A percentile compares a stretch with the other conserved stretches of the same genome.
Evolutionary conservation across 345 rosid species (phyloP).

Genomic region (Litchi chinensis): DNA sequence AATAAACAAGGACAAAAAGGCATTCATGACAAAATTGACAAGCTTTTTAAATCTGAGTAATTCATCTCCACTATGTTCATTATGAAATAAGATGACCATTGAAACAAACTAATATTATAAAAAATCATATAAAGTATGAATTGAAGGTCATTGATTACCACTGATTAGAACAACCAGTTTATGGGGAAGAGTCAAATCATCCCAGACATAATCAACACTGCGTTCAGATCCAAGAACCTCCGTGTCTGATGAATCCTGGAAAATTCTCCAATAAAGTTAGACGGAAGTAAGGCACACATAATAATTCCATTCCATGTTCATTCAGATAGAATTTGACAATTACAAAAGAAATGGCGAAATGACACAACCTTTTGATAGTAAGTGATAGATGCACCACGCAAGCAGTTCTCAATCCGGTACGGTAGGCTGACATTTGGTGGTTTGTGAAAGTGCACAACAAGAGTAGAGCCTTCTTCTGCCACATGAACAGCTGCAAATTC

Average conservation of each 20-base stretch:
- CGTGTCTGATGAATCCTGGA: slow-evolving; percentile 75
- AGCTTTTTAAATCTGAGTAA: neutral
- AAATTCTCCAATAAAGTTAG: slow-evolving; percentile 23
- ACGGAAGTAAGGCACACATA: slow-evolving; percentile 4
- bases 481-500: slow-evolving; percentile 82
- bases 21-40: neutral
- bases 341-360: slow-evolving; percentile 25
- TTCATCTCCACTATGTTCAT: neutral
- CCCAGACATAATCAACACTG: slow-evolving; percentile 82
- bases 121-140: neutral
- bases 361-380: slow-evolving; percentile 87
- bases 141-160: slow-evolving; percentile 46
- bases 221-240: slow-evolving; percentile 79
- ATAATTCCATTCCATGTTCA: slow-evolving; percentile 13
- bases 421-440: slow-evolving; percentile 74
- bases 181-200: slow-evolving; percentile 86
- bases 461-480: slow-evolving; percentile 82
- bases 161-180: slow-evolving; percentile 71
- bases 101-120: neutral
- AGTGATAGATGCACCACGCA: slow-evolving; percentile 62
- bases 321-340: slow-evolving; percentile 7
- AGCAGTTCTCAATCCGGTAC: slow-evolving; percentile 81
- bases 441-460: slow-evolving; percentile 70
- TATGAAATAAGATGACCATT: neutral
- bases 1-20: neutral